Base-by-base conservation (phyloP, 345 rosid species). In the Microcos paniculata region DNA sequence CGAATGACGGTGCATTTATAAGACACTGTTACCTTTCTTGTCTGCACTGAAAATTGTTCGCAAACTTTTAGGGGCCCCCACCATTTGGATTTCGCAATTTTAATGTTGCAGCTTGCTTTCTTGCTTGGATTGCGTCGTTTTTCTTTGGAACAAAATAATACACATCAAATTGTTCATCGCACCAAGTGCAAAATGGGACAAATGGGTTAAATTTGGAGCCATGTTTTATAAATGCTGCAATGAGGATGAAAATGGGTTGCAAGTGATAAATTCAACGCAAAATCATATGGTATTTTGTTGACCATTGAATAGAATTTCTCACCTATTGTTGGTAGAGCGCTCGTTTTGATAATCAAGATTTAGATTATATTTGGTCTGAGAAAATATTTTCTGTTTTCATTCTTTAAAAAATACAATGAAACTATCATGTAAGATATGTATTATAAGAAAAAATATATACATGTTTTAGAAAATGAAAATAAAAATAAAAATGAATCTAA, bases 1-100 rank as follows among this genome's bases (percentile, higher is more conserved):
- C 40, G 79, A 71, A 71, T 66, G 86, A 75, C 81, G 86, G 83
- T 77, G 81, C 86, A 74, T 77, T 74, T 70, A 23, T 3, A n/a
- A 68, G 69, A 5, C 24, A 24, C 45, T 76, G 75, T 81, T 14
- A 43, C 70, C 30, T 62, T 18, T 62, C 13, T 23, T 74, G 49
- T 71, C 40, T 72, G 6, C 19, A 40, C 16, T 49, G 33, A 78
- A 58, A 21, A 64, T 65, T 21, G 40, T 43, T 35, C 8, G 28
- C 0, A 14, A 33, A 7, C 1, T 46, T n/a, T n/a, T 0, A 16
- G 59, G 77, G 19, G 61, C 77, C n/a, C n/a, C n/a, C n/a, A n/a
- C n/a, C 77, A 61, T 62, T 30, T 62, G 11, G 69, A 74, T 61
- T 74, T 18, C 1, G 18, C 9, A 16, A 51, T 26, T 21, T 70